Evolutionary conservation across 495 filamentous ascomycete species (phyloP).

Genomic region (Neurospora discreta): DNA sequence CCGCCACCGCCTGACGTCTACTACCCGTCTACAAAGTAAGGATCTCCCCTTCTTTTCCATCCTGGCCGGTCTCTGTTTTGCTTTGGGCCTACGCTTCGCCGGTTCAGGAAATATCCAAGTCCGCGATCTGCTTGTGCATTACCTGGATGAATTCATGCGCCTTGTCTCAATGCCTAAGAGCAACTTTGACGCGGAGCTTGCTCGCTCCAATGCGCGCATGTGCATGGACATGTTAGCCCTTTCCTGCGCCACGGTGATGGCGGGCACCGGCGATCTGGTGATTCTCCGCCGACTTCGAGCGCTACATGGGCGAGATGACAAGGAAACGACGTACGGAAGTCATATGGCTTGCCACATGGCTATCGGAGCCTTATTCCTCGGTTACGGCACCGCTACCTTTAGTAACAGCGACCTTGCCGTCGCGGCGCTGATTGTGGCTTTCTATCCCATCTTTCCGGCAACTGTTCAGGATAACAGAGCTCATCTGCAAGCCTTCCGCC

Average conservation of each 20-base stretch:
- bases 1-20: conserved; percentile 39
- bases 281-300: conserved; percentile 83
- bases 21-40: conserved; percentile 51
- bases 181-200: conserved; percentile 71
- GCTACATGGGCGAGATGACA: conserved; percentile 78
- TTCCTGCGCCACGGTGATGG: conserved; percentile 81
- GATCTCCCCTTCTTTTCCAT: conserved; percentile 93
- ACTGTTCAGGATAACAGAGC: conserved; percentile 85
- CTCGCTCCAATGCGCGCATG: conserved; percentile 72
- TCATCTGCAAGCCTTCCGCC: conserved; percentile 92
- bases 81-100: conserved; percentile 73
- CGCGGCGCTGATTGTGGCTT: conserved; percentile 76
- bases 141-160: conserved; percentile 78
- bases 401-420: conserved; percentile 80
- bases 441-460: conserved; percentile 87
- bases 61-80: conserved; percentile 75
- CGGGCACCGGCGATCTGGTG: conserved; percentile 79
- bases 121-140: conserved; percentile 70
- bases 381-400: conserved; percentile 83
- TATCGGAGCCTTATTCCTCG: conserved; percentile 82
- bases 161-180: conserved; percentile 54
- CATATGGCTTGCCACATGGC: conserved; percentile 90
- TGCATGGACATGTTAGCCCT: conserved; percentile 81
- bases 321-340: conserved; percentile 80
- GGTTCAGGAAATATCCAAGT: conserved; percentile 65